Evolutionary conservation across 2,329 filamentous ascomycete species (phyloP).

Genomic region (Ophiostoma sp.): DNA sequence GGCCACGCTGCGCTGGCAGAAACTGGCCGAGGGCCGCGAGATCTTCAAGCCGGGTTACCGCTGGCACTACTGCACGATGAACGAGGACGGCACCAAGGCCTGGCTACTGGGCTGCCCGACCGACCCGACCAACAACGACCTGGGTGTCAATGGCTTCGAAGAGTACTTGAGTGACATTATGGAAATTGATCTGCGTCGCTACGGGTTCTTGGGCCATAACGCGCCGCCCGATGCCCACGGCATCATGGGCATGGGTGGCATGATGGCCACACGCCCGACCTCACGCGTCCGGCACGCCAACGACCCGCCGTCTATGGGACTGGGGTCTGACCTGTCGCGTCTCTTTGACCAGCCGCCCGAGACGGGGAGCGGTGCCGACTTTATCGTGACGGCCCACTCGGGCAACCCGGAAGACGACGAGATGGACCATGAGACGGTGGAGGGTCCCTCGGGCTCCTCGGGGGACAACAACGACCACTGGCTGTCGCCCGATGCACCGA

Average conservation of each 20-base stretch:
- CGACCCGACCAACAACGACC: slow-evolving; percentile 64
- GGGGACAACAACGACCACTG: slow-evolving; percentile 42
- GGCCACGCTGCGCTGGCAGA: slow-evolving; percentile 87
- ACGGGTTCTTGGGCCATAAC: slow-evolving; percentile 85
- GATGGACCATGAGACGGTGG: slow-evolving; percentile 59
- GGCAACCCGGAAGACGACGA: slow-evolving; percentile 65
- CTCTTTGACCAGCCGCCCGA: slow-evolving; percentile 88
- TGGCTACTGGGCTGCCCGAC: slow-evolving; percentile 94
- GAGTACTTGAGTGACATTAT: slow-evolving; percentile 95
- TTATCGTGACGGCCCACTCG: slow-evolving; percentile 84
- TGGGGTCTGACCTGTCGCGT: slow-evolving; percentile 81
- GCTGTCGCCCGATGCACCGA: slow-evolving; percentile 62
- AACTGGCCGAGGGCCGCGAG: slow-evolving; percentile 88
- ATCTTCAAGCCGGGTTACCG: slow-evolving; percentile 89
- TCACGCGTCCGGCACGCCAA: slow-evolving; percentile 46
- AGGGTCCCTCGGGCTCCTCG: slow-evolving; percentile 40
- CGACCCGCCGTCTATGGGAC: slow-evolving; percentile 62
- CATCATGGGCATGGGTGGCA: slow-evolving; percentile 42
- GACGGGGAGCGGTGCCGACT: slow-evolving; percentile 82
- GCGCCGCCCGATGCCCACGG: slow-evolving; percentile 50
- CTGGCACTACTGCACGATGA: slow-evolving; percentile 98
- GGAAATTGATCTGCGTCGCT: slow-evolving; percentile 87
- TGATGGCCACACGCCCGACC: slow-evolving; percentile 48
- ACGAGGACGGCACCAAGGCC: slow-evolving; percentile 90
- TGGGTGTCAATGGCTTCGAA: slow-evolving; percentile 71